Evolutionary conservation across 1,284 basidiomycete genomes (phyloP), one percentile per base, ranked within the genome.

Genomic region (Pisolithus thermaeus): DNA sequence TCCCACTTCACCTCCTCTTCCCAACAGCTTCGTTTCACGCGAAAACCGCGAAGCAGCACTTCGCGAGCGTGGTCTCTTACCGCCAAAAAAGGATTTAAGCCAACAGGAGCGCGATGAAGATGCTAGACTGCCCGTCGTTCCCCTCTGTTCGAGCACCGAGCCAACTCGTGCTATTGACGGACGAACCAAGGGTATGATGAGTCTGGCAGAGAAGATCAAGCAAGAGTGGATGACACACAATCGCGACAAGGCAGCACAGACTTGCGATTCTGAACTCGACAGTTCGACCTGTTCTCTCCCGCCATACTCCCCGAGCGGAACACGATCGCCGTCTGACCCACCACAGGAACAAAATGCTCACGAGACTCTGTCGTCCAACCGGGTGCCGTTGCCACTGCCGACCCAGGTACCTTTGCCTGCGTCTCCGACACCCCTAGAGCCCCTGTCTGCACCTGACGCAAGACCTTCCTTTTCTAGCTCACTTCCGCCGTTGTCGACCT

Each of bases 1-100:
- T 38, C 58, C 52, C 49, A 36, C 51, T 25, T 50, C n/a, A n/a
- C n/a, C 1, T 4, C 54, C 61, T 1, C 45, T 60, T 0, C 65
- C 66, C 0, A 64, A 64, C 37, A 47, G 49, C 16, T 51, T 64
- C 12, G 9, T 52, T 43, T 68, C 67, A 0, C 63, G 48, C 37
- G 49, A 52, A 5, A 50, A 55, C 16, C 70, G 79, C 7, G 74
- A 80, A 46, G 78, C 77, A 9, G 79, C 79, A 2, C 69, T 81
- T 18, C 71, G 79, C 5, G 79, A 74, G 58, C 73, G 78, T 30
- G 80, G 79, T 1, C 65, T 81, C 30, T 65, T 76, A 2, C 79
- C 79, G 28, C 72, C 76, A 2, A 59, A 44, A 58, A 71, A 69
- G 49, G 75, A 81, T 53, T 64, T 80, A 7, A 79, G 76, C 55